Percentiles rank a stretch among this genome's conserved stretches.
phyloP scores from a whole-genome alignment of 768 basidiomycete genomes.

The Terana coerulea region DNA sequence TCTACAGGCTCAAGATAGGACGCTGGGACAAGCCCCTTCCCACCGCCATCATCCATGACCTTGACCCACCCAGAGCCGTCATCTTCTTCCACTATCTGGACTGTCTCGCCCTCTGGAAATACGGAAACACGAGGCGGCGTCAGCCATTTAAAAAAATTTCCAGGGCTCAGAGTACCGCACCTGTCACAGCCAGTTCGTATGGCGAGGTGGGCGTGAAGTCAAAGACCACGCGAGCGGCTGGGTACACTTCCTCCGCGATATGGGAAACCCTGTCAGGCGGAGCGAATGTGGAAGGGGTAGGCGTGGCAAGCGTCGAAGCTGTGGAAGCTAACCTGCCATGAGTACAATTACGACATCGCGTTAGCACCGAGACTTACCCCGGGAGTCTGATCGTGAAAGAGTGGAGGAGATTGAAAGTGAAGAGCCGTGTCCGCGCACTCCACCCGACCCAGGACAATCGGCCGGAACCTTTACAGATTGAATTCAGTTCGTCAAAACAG shows the following conservation, averaged over 20 bases:
- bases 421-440: conserved; percentile 16
- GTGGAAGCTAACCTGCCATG: conserved; percentile 13
- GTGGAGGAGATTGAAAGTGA: conserved; percentile 28
- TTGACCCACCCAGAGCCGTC: conserved; percentile 89
- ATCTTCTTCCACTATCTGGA: conserved; percentile 72
- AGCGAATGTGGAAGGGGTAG: conserved; percentile 58
- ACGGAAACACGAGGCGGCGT: background rate
- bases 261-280: conserved; percentile 21
- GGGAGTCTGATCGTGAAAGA: conserved; percentile 29
- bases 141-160: background rate
- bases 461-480: conserved; percentile 57
- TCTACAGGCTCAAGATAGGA: conserved; percentile 57
- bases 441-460: conserved; percentile 45
- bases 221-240: conserved; percentile 62
- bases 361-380: conserved; percentile 14
- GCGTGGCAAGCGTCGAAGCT: conserved; percentile 20
- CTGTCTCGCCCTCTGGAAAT: conserved; percentile 52
- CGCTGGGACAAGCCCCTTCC: conserved; percentile 79
- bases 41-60: conserved; percentile 53
- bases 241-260: conserved; percentile 40
- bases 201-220: conserved; percentile 73
- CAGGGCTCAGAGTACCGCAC: conserved; percentile 32
- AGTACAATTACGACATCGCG: background rate
- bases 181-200: conserved; percentile 69
- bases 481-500: background rate